Evolutionary conservation across 768 basidiomycete species (phyloP), one percentile per base, ranked within the genome.

Genomic region (Mycena latifolia): DNA sequence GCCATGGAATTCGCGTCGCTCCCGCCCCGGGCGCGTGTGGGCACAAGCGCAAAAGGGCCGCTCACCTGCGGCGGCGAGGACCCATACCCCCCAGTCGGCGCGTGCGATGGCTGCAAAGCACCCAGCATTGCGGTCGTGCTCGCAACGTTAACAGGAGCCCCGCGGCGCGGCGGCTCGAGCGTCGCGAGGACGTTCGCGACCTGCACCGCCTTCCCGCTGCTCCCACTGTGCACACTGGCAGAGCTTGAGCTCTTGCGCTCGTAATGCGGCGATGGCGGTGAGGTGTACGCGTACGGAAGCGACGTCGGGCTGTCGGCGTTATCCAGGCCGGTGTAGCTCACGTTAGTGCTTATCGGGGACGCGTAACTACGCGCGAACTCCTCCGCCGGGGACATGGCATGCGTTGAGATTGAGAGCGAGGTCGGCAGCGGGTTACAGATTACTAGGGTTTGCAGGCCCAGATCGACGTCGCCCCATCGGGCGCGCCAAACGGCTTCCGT

Each of bases 401-500:
- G 61, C 15, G 15, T 15, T 5, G 37, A 12, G 14, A 39, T 4
- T 14, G 20, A 15, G 37, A 63, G 35, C 50, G 63, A 54, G 22
- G 35, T 47, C 25, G 31, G 60, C 69, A 45, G 72, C 69, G 18
- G 69, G 56, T 71, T 81, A 63, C 64, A 74, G 51, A 77, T 79
- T 66, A 60, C 77, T 41, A 86, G 77, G 18, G 69, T 73, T 45
- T 72, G 65, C 47, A 89, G 68, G 3, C 82, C 77, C 33, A 77
- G 81, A 66, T 89, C 89, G 41, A 92, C 89, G 43, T 92, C 91
- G 15, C 74, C 80, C 87, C 88, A 94, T 18, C 93, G 80, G 41
- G 81, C 79, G 73, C 82, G 81, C 93, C 93, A 95, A 12, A 93
- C 90, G 0, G 81, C 81, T 28, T 89, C 72, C 24, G 93, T 94